These are phyloP conservation scores for Xylaria sp. DNA, from an alignment of 2,329 filamentous ascomycete genomes.

Conservation along the genomic window DNA sequence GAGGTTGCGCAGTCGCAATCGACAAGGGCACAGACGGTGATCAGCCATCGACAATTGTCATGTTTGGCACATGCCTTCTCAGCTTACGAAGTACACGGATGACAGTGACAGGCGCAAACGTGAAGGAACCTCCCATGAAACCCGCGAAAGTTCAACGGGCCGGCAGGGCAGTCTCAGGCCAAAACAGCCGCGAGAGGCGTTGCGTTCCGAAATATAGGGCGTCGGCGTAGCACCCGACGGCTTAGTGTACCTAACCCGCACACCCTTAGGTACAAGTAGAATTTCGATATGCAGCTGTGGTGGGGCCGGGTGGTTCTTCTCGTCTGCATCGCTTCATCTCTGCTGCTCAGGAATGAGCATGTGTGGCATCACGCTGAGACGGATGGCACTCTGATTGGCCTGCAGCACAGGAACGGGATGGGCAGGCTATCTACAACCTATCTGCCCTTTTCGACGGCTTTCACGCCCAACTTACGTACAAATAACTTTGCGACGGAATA, in stretches of 20 bases:
- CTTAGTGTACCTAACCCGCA: background rate
- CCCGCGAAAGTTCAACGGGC: no score
- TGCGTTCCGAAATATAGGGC: no score
- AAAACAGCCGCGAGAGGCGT: no score
- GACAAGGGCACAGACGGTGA: no score
- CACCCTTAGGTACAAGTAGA: background rate
- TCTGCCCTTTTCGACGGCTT: background rate
- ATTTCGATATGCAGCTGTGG: background rate
- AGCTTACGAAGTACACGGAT: no score
- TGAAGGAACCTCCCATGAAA: no score
- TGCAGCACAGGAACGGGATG: background rate
- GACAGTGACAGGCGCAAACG: no score
- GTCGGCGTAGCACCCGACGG: no score
- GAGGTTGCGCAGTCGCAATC: no score
- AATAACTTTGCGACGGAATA: background rate
- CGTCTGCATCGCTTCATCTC: background rate
- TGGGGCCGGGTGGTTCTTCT: background rate
- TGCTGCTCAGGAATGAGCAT: background rate
- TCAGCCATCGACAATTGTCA: no score
- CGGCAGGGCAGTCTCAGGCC: no score
- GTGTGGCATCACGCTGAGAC: slow-evolving; percentile 16
- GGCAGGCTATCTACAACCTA: background rate
- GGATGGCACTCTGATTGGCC: slow-evolving; percentile 12
- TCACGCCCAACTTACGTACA: background rate
- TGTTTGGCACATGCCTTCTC: no score